Percentiles rank a stretch among this genome's conserved stretches.
Conservation (phyloP, 192 early-diverging fungal species). For the Backusella sp. region DNA sequence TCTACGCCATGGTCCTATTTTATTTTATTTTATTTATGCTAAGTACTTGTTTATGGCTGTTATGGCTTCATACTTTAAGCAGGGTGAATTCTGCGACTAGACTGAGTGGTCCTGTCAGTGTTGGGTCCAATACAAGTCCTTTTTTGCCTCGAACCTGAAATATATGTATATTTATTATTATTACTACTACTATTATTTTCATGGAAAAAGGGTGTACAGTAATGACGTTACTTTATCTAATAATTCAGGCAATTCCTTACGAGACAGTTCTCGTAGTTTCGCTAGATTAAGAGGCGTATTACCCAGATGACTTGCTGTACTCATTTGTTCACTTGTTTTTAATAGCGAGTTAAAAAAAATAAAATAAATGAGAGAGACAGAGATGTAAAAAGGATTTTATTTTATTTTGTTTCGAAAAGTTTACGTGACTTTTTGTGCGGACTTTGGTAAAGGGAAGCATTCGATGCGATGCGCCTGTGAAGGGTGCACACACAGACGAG, state of each 20-base stretch:
- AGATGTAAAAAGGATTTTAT: not conserved
- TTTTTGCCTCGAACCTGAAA: slow-evolving; percentile 84
- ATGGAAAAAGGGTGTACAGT: not conserved
- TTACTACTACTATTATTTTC: not conserved
- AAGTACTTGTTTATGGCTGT: not conserved
- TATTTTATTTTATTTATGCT: not conserved
- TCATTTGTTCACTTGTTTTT: slow-evolving; percentile 13
- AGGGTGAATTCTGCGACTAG: slow-evolving; percentile 85
- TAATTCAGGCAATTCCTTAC: slow-evolving; percentile 64
- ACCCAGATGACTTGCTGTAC: slow-evolving; percentile 44
- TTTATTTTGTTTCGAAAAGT: not conserved
- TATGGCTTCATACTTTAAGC: slow-evolving; percentile 58
- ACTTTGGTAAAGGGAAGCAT: slow-evolving; percentile 45
- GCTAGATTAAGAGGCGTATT: slow-evolving; percentile 51
- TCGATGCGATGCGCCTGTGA: slow-evolving; percentile 54
- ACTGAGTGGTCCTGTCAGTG: slow-evolving; percentile 81
- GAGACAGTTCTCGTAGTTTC: slow-evolving; percentile 57
- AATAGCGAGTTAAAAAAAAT: not conserved
- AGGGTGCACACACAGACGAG: slow-evolving; percentile 59
- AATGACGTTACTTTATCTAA: slow-evolving; percentile 66
- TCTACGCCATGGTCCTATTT: slow-evolving; percentile 92
- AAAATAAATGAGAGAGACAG: not conserved
- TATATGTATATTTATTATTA: not conserved
- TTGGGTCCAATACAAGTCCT: slow-evolving; percentile 84
- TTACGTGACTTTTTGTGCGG: not conserved